These are phyloP conservation scores for Penicillium sclerotigenum DNA, from an alignment of 2,329 filamentous ascomycete species.

Conservation along the genomic window DNA sequence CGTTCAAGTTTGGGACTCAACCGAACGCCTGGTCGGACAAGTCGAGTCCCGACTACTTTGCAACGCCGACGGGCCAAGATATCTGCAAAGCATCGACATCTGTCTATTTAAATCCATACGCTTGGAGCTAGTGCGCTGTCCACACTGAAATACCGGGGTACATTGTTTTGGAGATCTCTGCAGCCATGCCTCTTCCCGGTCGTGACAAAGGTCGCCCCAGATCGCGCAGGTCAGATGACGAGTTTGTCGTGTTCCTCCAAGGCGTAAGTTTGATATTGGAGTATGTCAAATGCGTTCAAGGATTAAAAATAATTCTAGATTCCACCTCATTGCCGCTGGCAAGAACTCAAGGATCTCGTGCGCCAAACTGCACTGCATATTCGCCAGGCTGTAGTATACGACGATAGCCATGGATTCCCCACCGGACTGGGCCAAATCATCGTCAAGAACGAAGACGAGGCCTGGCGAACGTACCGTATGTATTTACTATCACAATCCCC, in stretches of 20 bases:
- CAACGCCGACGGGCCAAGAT: conserved; percentile 8
- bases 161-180: neutral
- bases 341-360: conserved; percentile 46
- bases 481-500: neutral
- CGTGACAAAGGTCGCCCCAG: conserved; percentile 34
- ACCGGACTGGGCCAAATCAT: conserved; percentile 46
- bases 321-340: conserved; percentile 44
- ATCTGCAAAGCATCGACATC: neutral
- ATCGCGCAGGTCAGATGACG: conserved; percentile 38
- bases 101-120: neutral
- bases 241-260: conserved; percentile 46
- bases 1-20: conserved; percentile 9
- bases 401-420: conserved; percentile 43
- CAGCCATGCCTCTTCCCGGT: conserved; percentile 32
- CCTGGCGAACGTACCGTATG: conserved; percentile 45
- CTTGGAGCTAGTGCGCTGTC: neutral
- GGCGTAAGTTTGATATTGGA: conserved; percentile 31
- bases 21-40: conserved; percentile 10
- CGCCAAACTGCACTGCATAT: conserved; percentile 45
- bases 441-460: conserved; percentile 45
- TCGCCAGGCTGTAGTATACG: conserved; percentile 45
- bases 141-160: neutral
- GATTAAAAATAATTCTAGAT: conserved; percentile 30
- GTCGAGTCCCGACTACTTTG: conserved; percentile 13
- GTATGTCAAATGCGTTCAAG: neutral